Percentiles rank a stretch among this genome's conserved stretches.
These are phyloP conservation scores for Plasmodium berghei DNA, from an alignment of 169 alveolate species.

Conservation along the genomic window DNA sequence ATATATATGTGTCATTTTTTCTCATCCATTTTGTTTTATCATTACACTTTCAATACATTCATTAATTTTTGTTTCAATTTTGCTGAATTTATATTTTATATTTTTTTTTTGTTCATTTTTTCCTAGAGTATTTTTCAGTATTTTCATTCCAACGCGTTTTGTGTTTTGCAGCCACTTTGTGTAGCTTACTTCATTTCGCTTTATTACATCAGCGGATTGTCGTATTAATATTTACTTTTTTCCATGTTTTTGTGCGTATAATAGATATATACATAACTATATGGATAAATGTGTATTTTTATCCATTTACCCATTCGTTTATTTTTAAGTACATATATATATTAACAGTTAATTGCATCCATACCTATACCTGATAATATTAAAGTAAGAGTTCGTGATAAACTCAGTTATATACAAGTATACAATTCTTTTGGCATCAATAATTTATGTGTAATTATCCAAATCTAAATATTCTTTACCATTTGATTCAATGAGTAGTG, in stretches of 20 bases:
- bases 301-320: neutral
- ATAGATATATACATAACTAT: neutral
- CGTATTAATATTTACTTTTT: neutral
- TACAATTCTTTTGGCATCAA: too few species aligned
- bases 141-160: neutral
- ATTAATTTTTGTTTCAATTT: neutral
- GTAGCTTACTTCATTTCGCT: neutral
- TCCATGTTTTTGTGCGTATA: neutral
- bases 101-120: conserved; percentile 3
- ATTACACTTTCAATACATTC: neutral
- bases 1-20: neutral
- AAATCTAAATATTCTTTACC: neutral
- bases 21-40: conserved; percentile 15
- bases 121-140: neutral
- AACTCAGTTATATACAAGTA: too few species aligned
- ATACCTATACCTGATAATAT: neutral
- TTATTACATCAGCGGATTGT: neutral
- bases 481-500: neutral
- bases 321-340: neutral
- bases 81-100: conserved; percentile 1
- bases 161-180: neutral
- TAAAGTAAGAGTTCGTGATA: too few species aligned
- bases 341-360: neutral
- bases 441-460: too few species aligned
- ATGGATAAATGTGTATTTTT: neutral